Evolutionary conservation across 441 rosid species (phyloP).

Genomic region (Populus hybrid): DNA sequence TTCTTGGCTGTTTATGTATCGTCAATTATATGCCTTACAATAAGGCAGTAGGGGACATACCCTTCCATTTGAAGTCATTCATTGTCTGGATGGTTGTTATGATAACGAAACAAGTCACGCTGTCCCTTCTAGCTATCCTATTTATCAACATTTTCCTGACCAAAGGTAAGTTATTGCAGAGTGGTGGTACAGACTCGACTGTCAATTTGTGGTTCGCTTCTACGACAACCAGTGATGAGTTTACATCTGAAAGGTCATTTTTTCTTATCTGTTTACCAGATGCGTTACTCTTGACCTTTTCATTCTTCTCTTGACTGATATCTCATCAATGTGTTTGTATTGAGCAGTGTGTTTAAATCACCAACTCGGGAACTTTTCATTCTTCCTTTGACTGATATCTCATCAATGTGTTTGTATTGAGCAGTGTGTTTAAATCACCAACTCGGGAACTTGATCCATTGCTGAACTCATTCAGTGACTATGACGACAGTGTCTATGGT

Average conservation of each 20-base stretch:
- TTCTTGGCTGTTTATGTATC: not conserved
- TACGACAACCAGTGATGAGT: slow-evolving; percentile 41
- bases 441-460: slow-evolving; percentile 46
- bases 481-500: slow-evolving; percentile 91
- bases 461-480: slow-evolving; percentile 73
- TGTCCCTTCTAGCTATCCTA: not conserved
- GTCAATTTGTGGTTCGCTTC: slow-evolving; percentile 86
- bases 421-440: slow-evolving; percentile 52
- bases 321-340: slow-evolving; percentile 5
- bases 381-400: slow-evolving; percentile 9
- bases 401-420: slow-evolving; percentile 10
- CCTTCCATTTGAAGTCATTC: slow-evolving; percentile 7
- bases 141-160: slow-evolving; percentile 18
- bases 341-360: slow-evolving; percentile 49
- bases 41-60: not conserved
- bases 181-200: slow-evolving; percentile 86
- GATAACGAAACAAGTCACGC: not conserved
- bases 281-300: not conserved
- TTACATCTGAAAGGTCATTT: slow-evolving; percentile 45
- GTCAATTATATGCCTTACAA: not conserved
- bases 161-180: slow-evolving; percentile 46
- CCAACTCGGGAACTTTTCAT: slow-evolving; percentile 26
- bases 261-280: slow-evolving; percentile 4
- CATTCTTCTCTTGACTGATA: slow-evolving; percentile 10
- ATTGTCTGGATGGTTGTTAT: not conserved